Base-by-base conservation (phyloP, 805 yeast species). In the Spathaspora boniae region DNA sequence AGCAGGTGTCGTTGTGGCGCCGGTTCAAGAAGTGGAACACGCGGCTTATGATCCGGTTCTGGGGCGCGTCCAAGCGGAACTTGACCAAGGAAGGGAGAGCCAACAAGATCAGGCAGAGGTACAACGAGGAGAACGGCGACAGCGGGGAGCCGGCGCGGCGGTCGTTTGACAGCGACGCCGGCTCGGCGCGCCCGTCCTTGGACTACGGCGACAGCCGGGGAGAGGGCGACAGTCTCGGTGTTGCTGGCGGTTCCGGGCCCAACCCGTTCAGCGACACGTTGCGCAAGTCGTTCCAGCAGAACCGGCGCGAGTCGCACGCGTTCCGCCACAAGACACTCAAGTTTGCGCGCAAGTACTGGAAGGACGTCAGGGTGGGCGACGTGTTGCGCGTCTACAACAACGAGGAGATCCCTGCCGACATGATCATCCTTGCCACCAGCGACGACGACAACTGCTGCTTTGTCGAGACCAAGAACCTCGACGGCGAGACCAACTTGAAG, bases 391-490 rank as follows among this genome's bases (percentile, higher is more conserved):
- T 84, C 15, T 69, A 77, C 41, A 78, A 78, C 44, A 80, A 85
- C 55, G 86, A 82, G 43, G 85, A 80, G 50, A 72, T 84, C 12
- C 94, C 94, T 1, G 91, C 88, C 23, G 94, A 84, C 58, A 60
- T 84, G 30, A 63, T 80, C 14, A 69, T 84, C 15, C 58, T 84
- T 16, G 70, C 87, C 8, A 76, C 89, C 0, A 78, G 86, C 24
- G 86, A 80, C 48, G 70, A 71, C 5, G 93, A 85, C 44, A 79
- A 78, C 38, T 78, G 79, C 36, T 79, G 82, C 54, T 78, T 65
- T 48, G 77, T 83, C 21, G 94, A 64, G 46, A 64, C 70, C 2
- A 65, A 62, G 41, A 66, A 62, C 46, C 51, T 60, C 29, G 73
- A 61, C 44, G 73, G 69, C 34, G 72, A 62, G 46, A 68, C 93